These are phyloP conservation scores for Penicillium fimorum DNA, from an alignment of 495 filamentous ascomycete genomes.

Conservation along the genomic window DNA sequence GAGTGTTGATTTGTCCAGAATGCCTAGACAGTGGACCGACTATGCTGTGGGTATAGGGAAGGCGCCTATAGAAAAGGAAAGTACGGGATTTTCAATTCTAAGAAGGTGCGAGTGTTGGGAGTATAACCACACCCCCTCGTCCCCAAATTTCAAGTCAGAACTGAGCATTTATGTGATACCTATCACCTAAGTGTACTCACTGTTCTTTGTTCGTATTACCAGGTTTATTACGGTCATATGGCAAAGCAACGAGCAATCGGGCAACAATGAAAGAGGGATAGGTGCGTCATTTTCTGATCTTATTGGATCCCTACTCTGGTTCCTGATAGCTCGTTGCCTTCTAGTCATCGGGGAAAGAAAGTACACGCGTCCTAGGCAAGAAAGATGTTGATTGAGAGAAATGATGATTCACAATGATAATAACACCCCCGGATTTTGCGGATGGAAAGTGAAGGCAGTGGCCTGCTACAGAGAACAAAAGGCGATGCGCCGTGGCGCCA, in stretches of 20 bases:
- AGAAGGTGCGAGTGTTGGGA: neutral
- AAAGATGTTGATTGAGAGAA: neutral
- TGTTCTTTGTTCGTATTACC: no score
- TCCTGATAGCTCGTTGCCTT: neutral
- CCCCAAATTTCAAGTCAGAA: no score
- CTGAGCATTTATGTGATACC: no score
- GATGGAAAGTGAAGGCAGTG: neutral
- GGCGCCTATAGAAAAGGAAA: no score
- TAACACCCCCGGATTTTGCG: neutral
- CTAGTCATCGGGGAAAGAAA: neutral
- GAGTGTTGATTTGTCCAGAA: neutral
- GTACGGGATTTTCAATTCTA: neutral
- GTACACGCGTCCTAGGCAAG: neutral
- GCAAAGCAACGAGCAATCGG: no score
- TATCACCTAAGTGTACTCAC: no score
- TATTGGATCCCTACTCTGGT: neutral
- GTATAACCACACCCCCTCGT: neutral
- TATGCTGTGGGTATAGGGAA: no score
- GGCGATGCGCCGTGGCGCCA: constrained; percentile 5
- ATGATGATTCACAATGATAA: neutral
- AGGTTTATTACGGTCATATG: no score
- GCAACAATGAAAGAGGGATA: neutral
- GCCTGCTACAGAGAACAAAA: neutral
- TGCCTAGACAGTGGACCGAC: no score
- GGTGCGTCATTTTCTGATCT: neutral